phyloP scores from a whole-genome alignment of 2,329 filamentous ascomycete species.

The Ploettnerulaceae sp. region DNA sequence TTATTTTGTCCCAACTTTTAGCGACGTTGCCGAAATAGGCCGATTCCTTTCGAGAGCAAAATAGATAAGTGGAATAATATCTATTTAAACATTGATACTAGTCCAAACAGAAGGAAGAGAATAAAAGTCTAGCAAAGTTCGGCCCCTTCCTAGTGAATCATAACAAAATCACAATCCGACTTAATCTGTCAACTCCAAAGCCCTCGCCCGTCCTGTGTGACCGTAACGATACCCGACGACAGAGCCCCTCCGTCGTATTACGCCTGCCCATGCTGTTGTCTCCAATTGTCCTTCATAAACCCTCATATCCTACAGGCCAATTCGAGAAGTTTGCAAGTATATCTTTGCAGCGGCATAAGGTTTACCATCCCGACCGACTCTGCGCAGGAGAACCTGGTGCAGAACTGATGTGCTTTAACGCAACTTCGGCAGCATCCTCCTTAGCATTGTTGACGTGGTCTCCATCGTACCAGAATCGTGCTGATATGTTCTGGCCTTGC shows the following conservation, averaged over 20 bases:
- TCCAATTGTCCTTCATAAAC: conserved; percentile 25
- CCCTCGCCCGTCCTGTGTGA: conserved; percentile 28
- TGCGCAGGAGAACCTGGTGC: conserved; percentile 40
- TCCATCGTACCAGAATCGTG: conserved; percentile 88
- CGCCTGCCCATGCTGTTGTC: conserved; percentile 31
- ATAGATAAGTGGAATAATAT: no score
- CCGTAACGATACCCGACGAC: conserved; percentile 31
- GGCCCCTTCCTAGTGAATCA: conserved; percentile 10
- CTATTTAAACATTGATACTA: background rate
- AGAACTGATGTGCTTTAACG: conserved; percentile 52
- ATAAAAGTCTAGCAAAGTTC: conserved; percentile 20
- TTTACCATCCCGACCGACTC: conserved; percentile 36
- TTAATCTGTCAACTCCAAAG: conserved; percentile 25
- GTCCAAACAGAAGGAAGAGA: conserved; percentile 3
- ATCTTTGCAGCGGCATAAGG: conserved; percentile 7
- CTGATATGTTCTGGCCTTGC: conserved; percentile 57
- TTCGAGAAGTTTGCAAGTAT: conserved; percentile 15
- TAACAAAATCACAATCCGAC: conserved; percentile 3
- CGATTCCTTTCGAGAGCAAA: no score
- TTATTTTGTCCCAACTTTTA: no score
- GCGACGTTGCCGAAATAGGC: no score
- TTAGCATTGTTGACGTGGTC: conserved; percentile 81
- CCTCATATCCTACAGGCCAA: conserved; percentile 31
- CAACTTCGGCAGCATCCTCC: conserved; percentile 87
- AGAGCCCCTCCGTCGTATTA: conserved; percentile 26